Evolutionary conservation across 257 asterid species (phyloP).

Genomic region (Verbascum thapsus): DNA sequence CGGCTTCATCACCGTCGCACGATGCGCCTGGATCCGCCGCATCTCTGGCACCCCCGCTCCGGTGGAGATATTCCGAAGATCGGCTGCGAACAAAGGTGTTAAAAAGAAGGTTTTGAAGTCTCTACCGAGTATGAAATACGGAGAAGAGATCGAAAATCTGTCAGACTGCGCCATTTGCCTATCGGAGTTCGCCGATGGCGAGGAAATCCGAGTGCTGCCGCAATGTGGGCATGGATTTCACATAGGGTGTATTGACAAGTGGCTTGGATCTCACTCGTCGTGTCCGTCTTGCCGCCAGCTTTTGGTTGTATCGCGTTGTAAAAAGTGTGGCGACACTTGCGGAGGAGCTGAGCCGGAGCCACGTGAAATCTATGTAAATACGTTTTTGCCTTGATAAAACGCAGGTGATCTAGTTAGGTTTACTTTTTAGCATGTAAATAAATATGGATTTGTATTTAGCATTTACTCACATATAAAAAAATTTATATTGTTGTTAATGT

Average conservation of each 20-base stretch:
- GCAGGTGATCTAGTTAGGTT: too few species aligned
- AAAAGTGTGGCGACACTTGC: conserved; percentile 43
- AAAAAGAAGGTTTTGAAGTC: conserved; percentile 48
- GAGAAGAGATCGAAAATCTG: conserved; percentile 34
- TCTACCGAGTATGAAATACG: conserved; percentile 46
- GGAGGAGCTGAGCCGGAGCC: too few species aligned
- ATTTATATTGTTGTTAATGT: too few species aligned
- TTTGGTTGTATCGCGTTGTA: conserved; percentile 37
- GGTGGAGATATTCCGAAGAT: conserved; percentile 13
- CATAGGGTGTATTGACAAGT: conserved; percentile 46
- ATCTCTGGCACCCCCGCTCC: too few species aligned
- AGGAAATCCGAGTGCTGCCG: conserved; percentile 47
- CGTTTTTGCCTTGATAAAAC: too few species aligned
- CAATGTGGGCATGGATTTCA: conserved; percentile 57
- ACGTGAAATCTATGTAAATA: too few species aligned
- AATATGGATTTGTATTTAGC: too few species aligned
- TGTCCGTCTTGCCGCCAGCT: conserved; percentile 54
- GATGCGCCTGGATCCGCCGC: conserved; percentile 52
- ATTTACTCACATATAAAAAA: too few species aligned
- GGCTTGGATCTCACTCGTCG: conserved; percentile 47
- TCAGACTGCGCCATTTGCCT: conserved; percentile 50
- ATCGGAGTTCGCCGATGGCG: conserved; percentile 47
- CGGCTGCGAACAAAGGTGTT: conserved; percentile 41
- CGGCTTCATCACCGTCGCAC: conserved; percentile 47
- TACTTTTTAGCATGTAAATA: too few species aligned